A percentile compares a stretch with the other conserved stretches of the same genome.
Evolutionary conservation across 305 asterid genomes (phyloP).

Genomic region (Andrographis paniculata): DNA sequence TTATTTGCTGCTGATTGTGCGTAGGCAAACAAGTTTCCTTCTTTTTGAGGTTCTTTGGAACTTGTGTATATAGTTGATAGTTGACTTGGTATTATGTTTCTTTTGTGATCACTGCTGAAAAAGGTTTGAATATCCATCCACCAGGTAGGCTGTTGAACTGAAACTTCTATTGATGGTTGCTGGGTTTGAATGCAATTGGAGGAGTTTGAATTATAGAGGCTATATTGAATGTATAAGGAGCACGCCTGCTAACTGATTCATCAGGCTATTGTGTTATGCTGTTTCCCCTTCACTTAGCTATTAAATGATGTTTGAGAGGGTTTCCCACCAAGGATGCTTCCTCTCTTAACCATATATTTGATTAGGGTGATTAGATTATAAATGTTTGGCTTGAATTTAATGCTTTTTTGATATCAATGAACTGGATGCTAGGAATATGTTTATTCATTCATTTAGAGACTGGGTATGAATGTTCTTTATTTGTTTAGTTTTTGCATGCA

Average conservation of each 20-base stretch:
- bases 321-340: not conserved
- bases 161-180: slow-evolving; percentile 1
- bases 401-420: slow-evolving; percentile 3
- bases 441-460: not conserved
- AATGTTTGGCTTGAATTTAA: slow-evolving; percentile 6
- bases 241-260: not conserved
- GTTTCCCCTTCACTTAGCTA: not conserved
- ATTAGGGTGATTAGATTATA: slow-evolving; percentile 9
- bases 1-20: not conserved
- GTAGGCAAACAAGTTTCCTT: too few relatives aligned
- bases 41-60: not conserved
- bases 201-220: too few relatives aligned
- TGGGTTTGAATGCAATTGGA: slow-evolving; percentile 9
- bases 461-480: slow-evolving; percentile 1
- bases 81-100: not conserved
- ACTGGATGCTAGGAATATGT: not conserved
- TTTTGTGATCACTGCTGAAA: not conserved
- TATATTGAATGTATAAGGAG: too few relatives aligned
- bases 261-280: not conserved
- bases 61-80: too few relatives aligned
- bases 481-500: slow-evolving; percentile 28
- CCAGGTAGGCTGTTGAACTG: not conserved
- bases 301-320: not conserved
- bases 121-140: slow-evolving; percentile 1
- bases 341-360: slow-evolving; percentile 3